These are phyloP conservation scores for Beauveria sp. DNA, from an alignment of 2,329 filamentous ascomycete species.

Conservation along the genomic window DNA sequence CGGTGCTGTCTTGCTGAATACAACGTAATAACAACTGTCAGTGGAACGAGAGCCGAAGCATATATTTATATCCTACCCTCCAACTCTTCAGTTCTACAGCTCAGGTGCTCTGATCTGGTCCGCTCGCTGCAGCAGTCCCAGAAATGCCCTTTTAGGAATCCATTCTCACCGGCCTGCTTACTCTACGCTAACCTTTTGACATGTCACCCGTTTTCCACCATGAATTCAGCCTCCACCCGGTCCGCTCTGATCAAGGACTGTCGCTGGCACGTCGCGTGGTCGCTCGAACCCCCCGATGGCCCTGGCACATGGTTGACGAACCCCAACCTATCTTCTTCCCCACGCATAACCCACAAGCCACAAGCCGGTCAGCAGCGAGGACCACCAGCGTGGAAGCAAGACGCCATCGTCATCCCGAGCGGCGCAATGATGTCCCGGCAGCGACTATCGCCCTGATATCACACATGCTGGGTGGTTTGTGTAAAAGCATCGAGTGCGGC, in stretches of 20 bases:
- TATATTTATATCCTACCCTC: neutral
- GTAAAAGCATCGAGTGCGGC: neutral
- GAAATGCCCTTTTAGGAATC: neutral
- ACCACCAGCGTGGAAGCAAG: neutral
- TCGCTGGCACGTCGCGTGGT: neutral
- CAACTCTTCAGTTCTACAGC: neutral
- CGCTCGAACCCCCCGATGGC: neutral
- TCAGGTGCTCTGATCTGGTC: neutral
- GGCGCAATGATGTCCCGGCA: neutral
- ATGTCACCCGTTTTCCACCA: neutral
- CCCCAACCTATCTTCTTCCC: neutral
- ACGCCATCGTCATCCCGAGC: neutral
- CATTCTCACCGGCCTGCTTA: conserved; percentile 1
- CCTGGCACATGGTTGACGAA: neutral
- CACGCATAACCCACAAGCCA: neutral
- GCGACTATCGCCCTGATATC: neutral
- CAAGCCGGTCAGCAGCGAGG: neutral
- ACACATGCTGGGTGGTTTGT: neutral
- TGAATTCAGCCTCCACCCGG: neutral
- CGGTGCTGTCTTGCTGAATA: neutral
- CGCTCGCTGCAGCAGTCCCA: neutral
- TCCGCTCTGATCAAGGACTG: neutral
- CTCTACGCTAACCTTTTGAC: neutral
- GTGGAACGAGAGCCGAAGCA: neutral
- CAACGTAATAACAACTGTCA: neutral